Evolutionary conservation across 164 flowering plant genomes (phyloP).

Genomic region (Houttuynia cordata): DNA sequence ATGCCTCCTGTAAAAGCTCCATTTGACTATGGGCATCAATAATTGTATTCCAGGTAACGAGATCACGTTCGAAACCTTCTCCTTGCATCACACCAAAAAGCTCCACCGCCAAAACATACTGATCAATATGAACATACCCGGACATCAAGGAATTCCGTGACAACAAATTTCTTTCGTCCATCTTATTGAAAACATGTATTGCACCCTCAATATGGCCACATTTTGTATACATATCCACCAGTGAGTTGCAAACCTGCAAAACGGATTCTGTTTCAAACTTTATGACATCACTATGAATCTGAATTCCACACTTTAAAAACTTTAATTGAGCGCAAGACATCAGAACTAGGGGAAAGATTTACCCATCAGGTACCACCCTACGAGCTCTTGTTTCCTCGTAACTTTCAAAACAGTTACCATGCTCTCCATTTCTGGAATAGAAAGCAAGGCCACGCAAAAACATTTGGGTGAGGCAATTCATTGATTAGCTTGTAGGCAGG

Average conservation of each 20-base stretch:
- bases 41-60: constrained; percentile 38
- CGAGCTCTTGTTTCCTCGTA: constrained; percentile 18
- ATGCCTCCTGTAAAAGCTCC: constrained; percentile 38
- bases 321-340: constrained; percentile 25
- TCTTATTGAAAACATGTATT: constrained; percentile 25
- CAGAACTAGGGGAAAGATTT: constrained; percentile 40
- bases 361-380: constrained; percentile 34
- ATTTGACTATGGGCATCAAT: constrained; percentile 41
- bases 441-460: constrained; percentile 37
- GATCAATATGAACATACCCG: constrained; percentile 32
- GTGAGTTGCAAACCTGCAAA: constrained; percentile 26
- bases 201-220: constrained; percentile 27
- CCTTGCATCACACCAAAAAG: constrained; percentile 23
- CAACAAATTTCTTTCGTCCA: constrained; percentile 30
- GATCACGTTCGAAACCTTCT: constrained; percentile 31
- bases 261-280: constrained; percentile 18
- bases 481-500: constrained; percentile 30
- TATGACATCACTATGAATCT: constrained; percentile 31
- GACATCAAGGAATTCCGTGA: constrained; percentile 51
- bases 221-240: constrained; percentile 50
- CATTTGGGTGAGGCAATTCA: constrained; percentile 33
- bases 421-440: constrained; percentile 23
- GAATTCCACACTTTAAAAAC: constrained; percentile 19
- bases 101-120: constrained; percentile 17
- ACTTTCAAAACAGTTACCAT: constrained; percentile 15